Evolutionary conservation across 1,284 basidiomycete species (phyloP), one percentile per base, ranked within the genome.

Genomic region (Trichosporon sp.): DNA sequence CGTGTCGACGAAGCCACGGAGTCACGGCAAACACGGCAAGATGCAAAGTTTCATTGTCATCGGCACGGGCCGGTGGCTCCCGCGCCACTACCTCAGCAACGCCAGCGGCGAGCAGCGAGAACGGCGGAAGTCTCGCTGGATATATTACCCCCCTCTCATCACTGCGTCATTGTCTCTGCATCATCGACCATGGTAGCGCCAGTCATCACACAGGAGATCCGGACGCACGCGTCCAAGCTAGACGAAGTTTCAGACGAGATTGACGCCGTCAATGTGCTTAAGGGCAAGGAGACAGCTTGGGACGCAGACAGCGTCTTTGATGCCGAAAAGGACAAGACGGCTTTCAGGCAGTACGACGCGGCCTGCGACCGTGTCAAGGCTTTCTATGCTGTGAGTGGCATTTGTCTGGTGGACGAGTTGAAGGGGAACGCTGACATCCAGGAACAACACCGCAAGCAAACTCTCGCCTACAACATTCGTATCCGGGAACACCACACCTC

Each of bases 401-500:
- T 32, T 32, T 32, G 32, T 11, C 6, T 11, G 21, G 32, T 56
- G 7, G 4, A 8, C 16, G 37, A 4, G 11, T 19, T n/a, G n/a
- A 16, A 14, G 33, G 0, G 19, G 31, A 1, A 32, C 33, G 29
- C 62, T 36, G 34, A 29, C 59, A 11, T 7, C 40, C 86, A 86
- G 73, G 91, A 92, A 75, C 92, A 95, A 76, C 92, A 95, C 74
- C 86, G 87, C 73, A 95, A 94, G 75, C 92, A 95, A 80, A 94
- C 92, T 0, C 84, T 93, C 11, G 89, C 84, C 25, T 94, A 86
- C 83, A 94, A 95, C 77, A 83, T 91, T 68, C 83, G 86, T 57
- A 87, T 91, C 85, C 73, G 81, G 11, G 63, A 74, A 46, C 63
- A 77, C 49, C 71, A 74, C 59, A 63, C 67, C 49, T 52, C 59